These are phyloP conservation scores for Pythium pectinolyticum DNA, from an alignment of 352 stramenopile species.

Conservation along the genomic window DNA sequence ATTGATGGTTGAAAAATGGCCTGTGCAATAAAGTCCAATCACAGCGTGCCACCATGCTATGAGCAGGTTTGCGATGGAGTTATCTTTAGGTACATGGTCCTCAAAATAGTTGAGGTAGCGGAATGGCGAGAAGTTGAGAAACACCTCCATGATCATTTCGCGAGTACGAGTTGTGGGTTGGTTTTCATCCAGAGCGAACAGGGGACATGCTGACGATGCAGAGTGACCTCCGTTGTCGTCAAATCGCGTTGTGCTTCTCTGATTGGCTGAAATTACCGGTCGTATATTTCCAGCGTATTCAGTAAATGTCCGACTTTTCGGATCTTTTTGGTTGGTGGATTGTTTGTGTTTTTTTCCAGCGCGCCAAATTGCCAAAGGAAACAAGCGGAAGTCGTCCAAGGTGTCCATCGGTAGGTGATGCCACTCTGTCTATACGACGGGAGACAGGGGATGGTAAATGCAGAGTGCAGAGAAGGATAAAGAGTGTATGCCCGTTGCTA, in stretches of 20 bases:
- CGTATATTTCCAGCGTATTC: slow-evolving; percentile 6
- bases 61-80: not conserved
- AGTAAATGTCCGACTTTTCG: not conserved
- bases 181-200: not conserved
- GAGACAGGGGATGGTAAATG: slow-evolving; percentile 20
- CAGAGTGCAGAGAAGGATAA: slow-evolving; percentile 8
- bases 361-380: slow-evolving; percentile 17
- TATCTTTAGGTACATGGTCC: slow-evolving; percentile 9
- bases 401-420: not conserved
- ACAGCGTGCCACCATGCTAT: slow-evolving; percentile 22
- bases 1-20: not conserved
- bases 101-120: not conserved
- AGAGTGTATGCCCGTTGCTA: slow-evolving; percentile 2
- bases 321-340: slow-evolving; percentile 11
- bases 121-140: not conserved
- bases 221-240: slow-evolving; percentile 13
- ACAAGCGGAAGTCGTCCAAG: slow-evolving; percentile 1
- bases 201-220: not conserved
- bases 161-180: not conserved
- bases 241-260: slow-evolving; percentile 14
- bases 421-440: not conserved
- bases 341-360: slow-evolving; percentile 14
- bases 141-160: not conserved
- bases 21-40: slow-evolving; percentile 28
- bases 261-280: slow-evolving; percentile 20